A percentile compares a stretch with the other conserved stretches of the same genome.
phyloP scores from a whole-genome alignment of 495 filamentous ascomycete genomes.

The Neurospora discreta region DNA sequence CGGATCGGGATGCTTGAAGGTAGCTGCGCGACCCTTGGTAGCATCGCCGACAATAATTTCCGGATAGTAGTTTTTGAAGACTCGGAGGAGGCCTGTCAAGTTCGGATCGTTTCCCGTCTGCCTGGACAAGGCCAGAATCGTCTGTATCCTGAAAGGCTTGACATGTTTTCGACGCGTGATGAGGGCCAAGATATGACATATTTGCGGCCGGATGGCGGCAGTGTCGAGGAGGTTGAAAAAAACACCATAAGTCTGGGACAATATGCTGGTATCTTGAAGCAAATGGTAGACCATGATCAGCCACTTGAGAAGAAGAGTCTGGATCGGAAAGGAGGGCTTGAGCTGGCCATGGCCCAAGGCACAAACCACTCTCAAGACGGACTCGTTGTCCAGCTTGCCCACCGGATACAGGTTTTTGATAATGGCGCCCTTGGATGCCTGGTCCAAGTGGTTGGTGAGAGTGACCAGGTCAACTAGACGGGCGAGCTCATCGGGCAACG shows the following conservation, averaged over 20 bases:
- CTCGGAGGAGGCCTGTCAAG: slow-evolving; percentile 62
- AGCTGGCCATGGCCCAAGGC: slow-evolving; percentile 66
- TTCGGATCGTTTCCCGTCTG: slow-evolving; percentile 61
- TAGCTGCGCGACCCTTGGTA: slow-evolving; percentile 39
- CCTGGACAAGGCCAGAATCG: slow-evolving; percentile 52
- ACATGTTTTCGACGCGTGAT: slow-evolving; percentile 84
- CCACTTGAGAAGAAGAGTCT: slow-evolving; percentile 65
- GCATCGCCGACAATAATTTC: slow-evolving; percentile 71
- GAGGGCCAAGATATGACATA: slow-evolving; percentile 76
- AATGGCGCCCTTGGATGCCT: slow-evolving; percentile 53
- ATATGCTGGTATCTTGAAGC: slow-evolving; percentile 49
- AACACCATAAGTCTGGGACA: slow-evolving; percentile 64
- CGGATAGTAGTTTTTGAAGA: slow-evolving; percentile 85
- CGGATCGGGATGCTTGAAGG: slow-evolving; percentile 60
- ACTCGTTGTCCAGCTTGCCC: slow-evolving; percentile 45
- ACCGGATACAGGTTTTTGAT: slow-evolving; percentile 68
- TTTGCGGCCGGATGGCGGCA: slow-evolving; percentile 50
- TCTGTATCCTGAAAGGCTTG: slow-evolving; percentile 71
- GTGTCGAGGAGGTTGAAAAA: slow-evolving; percentile 81
- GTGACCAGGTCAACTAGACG: slow-evolving; percentile 58
- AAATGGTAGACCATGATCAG: slow-evolving; percentile 67
- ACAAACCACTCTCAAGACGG: slow-evolving; percentile 58
- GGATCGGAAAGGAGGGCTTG: slow-evolving; percentile 63
- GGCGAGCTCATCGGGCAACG: slow-evolving; percentile 47
- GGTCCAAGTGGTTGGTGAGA: slow-evolving; percentile 57